phyloP scores from a whole-genome alignment of 257 asterid species.

The Phtheirospermum japonicum region DNA sequence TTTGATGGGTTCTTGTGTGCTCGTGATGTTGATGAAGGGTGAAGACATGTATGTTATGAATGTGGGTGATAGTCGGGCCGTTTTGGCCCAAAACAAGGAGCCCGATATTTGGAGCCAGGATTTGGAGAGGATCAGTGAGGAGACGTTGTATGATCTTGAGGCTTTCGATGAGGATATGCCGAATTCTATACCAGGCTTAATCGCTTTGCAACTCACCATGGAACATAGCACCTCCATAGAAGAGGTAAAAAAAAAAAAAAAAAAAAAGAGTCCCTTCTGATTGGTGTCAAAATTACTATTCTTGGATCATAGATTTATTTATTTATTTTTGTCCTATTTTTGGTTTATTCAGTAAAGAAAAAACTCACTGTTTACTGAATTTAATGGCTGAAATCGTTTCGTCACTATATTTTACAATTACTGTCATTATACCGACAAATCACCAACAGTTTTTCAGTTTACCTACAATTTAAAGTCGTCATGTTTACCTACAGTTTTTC shows the following conservation, averaged over 20 bases:
- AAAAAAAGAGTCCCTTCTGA: background rate
- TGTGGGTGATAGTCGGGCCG: conserved; percentile 95
- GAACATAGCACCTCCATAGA: conserved; percentile 88
- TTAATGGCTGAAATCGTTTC: too few relatives aligned
- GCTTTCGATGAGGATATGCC: conserved; percentile 51
- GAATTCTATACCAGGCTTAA: conserved; percentile 40
- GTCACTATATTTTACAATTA: too few relatives aligned
- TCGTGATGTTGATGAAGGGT: conserved; percentile 93
- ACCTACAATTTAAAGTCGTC: too few relatives aligned
- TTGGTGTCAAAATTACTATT: background rate
- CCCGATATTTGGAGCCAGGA: conserved; percentile 97
- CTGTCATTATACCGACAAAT: too few relatives aligned
- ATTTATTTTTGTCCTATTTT: too few relatives aligned
- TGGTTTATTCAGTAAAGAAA: too few relatives aligned
- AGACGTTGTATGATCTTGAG: conserved; percentile 72
- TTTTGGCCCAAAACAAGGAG: conserved; percentile 69
- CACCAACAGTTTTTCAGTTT: too few relatives aligned
- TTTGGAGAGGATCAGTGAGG: conserved; percentile 89
- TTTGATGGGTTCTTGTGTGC: conserved; percentile 95
- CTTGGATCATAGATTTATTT: too few relatives aligned
- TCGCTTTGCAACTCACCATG: conserved; percentile 71
- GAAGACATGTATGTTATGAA: conserved; percentile 92
- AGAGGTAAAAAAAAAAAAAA: conserved; percentile 78
- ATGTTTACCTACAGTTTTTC: too few relatives aligned
- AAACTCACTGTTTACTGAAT: too few relatives aligned